Percentiles rank a stretch among this genome's conserved stretches.
Conservation (phyloP, 495 filamentous ascomycete species). For the Aspergillus sclerotiicarbonarius region DNA sequence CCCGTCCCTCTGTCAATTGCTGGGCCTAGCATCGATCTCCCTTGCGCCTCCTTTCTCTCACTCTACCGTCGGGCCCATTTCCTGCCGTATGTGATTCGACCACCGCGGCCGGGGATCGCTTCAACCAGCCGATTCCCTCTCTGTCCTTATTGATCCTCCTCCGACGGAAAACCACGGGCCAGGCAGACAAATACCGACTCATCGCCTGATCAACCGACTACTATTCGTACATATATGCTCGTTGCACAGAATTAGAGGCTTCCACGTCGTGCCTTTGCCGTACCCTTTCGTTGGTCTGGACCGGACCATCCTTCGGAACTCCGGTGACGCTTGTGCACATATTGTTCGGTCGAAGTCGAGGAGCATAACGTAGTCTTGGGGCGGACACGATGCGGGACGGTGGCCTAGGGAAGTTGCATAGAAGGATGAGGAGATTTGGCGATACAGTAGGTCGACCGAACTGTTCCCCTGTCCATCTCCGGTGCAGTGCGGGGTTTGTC, state of each 20-base stretch:
- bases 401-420: conserved; percentile 41
- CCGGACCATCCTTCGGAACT: too few relatives aligned
- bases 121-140: conserved; percentile 1
- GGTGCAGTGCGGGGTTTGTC: neutral
- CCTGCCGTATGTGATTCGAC: neutral
- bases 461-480: neutral
- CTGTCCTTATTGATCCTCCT: conserved; percentile 6
- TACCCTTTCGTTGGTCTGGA: too few relatives aligned
- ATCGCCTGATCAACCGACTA: too few relatives aligned
- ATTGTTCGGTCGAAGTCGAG: neutral
- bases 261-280: too few relatives aligned
- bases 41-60: neutral
- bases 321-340: neutral
- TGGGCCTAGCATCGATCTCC: neutral
- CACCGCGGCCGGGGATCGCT: neutral
- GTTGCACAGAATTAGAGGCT: too few relatives aligned
- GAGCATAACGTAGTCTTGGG: neutral
- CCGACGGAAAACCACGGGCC: conserved; percentile 1
- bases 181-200: neutral
- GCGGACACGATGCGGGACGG: conserved; percentile 36
- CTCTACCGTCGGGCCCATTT: neutral
- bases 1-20: neutral
- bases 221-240: too few relatives aligned
- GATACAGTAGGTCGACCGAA: conserved; percentile 36
- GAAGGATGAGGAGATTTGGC: conserved; percentile 41